Evolutionary conservation across 345 rosid species (phyloP).

Genomic region (Brassica nigra): DNA sequence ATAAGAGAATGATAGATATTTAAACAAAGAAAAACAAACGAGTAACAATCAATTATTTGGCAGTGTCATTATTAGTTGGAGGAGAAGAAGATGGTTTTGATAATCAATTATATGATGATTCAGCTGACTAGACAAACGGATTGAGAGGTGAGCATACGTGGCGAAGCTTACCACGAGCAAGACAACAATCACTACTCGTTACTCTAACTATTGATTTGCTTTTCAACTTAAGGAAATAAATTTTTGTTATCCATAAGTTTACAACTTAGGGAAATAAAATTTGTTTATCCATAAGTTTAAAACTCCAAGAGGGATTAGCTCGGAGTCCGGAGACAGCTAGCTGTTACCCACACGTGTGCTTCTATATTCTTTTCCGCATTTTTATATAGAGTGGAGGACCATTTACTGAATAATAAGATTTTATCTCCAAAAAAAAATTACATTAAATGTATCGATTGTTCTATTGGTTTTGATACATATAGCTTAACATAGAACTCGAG

Average conservation of each 20-base stretch:
- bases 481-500: not conserved
- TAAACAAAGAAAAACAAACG: not conserved
- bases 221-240: not conserved
- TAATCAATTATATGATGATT: not conserved
- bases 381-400: not conserved
- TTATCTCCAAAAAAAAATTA: too few relatives aligned
- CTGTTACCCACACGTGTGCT: slow-evolving; percentile 22
- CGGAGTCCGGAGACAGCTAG: slow-evolving; percentile 18
- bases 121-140: slow-evolving; percentile 1
- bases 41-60: slow-evolving; percentile 14
- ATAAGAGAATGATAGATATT: not conserved
- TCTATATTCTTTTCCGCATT: not conserved
- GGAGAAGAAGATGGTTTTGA: slow-evolving; percentile 7
- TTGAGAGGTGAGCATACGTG: not conserved
- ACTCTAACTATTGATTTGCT: not conserved
- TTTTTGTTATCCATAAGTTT: not conserved
- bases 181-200: not conserved
- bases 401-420: not conserved
- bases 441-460: too few relatives aligned
- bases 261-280: too few relatives aligned
- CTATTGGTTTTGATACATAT: too few relatives aligned
- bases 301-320: slow-evolving; percentile 7
- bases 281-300: not conserved
- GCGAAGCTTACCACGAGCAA: not conserved
- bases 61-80: not conserved